A percentile compares a stretch with the other conserved stretches of the same genome.
phyloP scores from a whole-genome alignment of 768 basidiomycete species.

The Heimioporus sp. region DNA sequence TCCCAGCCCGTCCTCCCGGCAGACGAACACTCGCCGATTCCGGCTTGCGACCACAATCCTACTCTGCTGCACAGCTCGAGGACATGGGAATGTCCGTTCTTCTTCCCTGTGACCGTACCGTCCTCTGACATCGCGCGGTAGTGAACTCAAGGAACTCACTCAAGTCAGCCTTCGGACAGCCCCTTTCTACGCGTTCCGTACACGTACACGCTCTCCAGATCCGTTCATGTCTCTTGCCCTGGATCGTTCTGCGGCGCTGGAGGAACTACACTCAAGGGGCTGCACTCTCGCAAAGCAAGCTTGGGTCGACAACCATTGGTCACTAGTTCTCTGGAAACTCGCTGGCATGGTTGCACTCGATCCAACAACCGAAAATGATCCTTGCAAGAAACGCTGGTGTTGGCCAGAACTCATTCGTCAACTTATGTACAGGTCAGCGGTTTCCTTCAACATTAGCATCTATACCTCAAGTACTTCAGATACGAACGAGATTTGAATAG shows the following conservation, averaged over 20 bases:
- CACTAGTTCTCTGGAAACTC: constrained; percentile 90
- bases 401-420: constrained; percentile 82
- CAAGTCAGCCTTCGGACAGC: constrained; percentile 58
- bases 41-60: constrained; percentile 49
- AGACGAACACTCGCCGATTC: constrained; percentile 48
- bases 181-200: constrained; percentile 58
- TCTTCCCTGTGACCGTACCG: background rate
- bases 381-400: constrained; percentile 63
- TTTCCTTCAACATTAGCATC: background rate
- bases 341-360: constrained; percentile 79
- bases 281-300: constrained; percentile 66
- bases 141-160: constrained; percentile 48
- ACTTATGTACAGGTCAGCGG: constrained; percentile 74
- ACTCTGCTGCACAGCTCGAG: constrained; percentile 43
- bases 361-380: constrained; percentile 53
- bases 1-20: constrained; percentile 32
- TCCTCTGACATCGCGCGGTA: constrained; percentile 24
- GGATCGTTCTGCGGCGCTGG: constrained; percentile 54
- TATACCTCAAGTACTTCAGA: constrained; percentile 38
- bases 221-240: constrained; percentile 28
- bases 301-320: constrained; percentile 96
- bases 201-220: constrained; percentile 30
- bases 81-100: constrained; percentile 50
- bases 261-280: constrained; percentile 52
- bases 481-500: constrained; percentile 86